Evolutionary conservation across 257 asterid genomes (phyloP).

Genomic region (Primulina tabacum): DNA sequence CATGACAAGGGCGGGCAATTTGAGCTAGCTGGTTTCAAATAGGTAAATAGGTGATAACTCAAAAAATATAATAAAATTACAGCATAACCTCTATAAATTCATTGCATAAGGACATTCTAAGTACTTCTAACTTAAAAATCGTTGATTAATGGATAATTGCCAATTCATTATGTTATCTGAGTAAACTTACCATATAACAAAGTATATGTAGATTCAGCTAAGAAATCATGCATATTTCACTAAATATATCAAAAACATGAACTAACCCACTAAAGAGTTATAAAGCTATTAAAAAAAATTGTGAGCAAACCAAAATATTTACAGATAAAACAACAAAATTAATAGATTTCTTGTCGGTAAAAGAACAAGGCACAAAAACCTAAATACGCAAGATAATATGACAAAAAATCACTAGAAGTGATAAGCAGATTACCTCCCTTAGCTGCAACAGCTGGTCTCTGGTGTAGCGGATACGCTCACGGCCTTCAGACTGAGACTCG

Average conservation of each 20-base stretch:
- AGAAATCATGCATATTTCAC: not conserved
- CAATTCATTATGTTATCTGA: not conserved
- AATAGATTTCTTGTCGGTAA: not conserved
- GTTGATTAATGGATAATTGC: not conserved
- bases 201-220: too few relatives aligned
- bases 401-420: not conserved
- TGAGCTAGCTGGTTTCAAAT: not conserved
- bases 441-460: conserved; percentile 74
- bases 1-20: not conserved
- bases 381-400: not conserved
- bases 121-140: not conserved
- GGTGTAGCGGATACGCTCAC: conserved; percentile 60
- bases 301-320: not conserved
- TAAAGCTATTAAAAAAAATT: too few relatives aligned
- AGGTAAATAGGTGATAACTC: not conserved
- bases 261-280: not conserved
- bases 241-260: not conserved
- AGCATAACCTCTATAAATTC: not conserved
- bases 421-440: conserved; percentile 62
- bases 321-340: not conserved
- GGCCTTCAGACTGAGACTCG: conserved; percentile 73
- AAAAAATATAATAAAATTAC: not conserved
- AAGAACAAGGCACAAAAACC: not conserved
- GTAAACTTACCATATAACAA: not conserved
- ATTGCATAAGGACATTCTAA: not conserved